phyloP scores from a whole-genome alignment of 352 stramenopile species.

The Thalassiosira hispida region DNA sequence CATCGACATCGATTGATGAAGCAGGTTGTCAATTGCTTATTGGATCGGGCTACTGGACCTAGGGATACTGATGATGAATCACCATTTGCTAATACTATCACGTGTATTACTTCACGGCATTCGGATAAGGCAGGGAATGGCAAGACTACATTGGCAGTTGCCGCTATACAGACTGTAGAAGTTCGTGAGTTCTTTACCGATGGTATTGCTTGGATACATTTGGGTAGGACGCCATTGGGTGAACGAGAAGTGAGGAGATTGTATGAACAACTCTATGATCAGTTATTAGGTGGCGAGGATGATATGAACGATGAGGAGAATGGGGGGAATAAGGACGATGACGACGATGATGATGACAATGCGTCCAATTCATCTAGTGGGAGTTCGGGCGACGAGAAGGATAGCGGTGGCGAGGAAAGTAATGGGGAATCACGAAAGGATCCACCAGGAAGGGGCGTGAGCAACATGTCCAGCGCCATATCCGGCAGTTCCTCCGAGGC shows the following conservation, averaged over 20 bases:
- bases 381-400: conserved; percentile 39
- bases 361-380: conserved; percentile 25
- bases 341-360: conserved; percentile 49
- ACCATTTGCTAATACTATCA: conserved; percentile 62
- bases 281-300: conserved; percentile 71
- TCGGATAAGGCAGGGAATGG: conserved; percentile 83
- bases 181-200: conserved; percentile 81
- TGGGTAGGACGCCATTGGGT: conserved; percentile 69
- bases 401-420: conserved; percentile 21
- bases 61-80: conserved; percentile 67
- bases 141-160: conserved; percentile 81
- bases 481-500: no score
- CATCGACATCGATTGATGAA: conserved; percentile 85
- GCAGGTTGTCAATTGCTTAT: conserved; percentile 81
- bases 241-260: conserved; percentile 77
- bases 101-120: conserved; percentile 81
- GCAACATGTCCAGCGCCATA: conserved; percentile 31
- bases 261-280: conserved; percentile 83
- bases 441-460: conserved; percentile 43
- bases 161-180: conserved; percentile 83
- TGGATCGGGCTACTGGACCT: conserved; percentile 60
- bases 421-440: no score
- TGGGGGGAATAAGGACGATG: conserved; percentile 29
- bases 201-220: conserved; percentile 82
- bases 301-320: conserved; percentile 49